Evolutionary conservation across 768 basidiomycete genomes (phyloP).

Genomic region (Tulasnella sp.): DNA sequence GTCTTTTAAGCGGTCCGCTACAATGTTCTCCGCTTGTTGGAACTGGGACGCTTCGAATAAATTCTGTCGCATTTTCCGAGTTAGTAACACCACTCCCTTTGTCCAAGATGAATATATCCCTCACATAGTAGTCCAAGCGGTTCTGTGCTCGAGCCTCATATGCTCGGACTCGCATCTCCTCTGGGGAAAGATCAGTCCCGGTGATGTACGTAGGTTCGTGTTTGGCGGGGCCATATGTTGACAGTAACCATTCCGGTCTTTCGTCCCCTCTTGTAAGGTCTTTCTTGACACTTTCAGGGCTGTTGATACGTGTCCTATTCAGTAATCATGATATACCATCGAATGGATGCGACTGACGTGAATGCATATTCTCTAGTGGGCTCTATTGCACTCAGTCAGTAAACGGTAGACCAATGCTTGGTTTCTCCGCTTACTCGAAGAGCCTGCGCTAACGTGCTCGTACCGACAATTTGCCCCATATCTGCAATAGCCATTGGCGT

Average conservation of each 20-base stretch:
- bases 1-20: slow-evolving; percentile 54
- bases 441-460: not conserved
- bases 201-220: slow-evolving; percentile 65
- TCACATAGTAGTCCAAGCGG: slow-evolving; percentile 68
- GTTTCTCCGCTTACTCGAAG: slow-evolving; percentile 14
- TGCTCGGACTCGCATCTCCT: slow-evolving; percentile 76
- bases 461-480: not conserved
- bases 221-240: slow-evolving; percentile 78
- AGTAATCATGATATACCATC: not conserved
- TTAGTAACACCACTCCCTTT: slow-evolving; percentile 7
- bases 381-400: not conserved
- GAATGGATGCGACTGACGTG: not conserved
- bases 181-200: slow-evolving; percentile 72
- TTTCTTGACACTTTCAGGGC: slow-evolving; percentile 61
- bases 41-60: slow-evolving; percentile 60
- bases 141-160: slow-evolving; percentile 58
- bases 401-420: not conserved
- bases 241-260: slow-evolving; percentile 77
- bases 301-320: slow-evolving; percentile 42
- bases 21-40: slow-evolving; percentile 56
- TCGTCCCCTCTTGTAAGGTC: slow-evolving; percentile 67
- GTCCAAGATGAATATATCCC: slow-evolving; percentile 41
- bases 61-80: not conserved
- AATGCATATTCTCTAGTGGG: not conserved
- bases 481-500: not conserved